These are phyloP conservation scores for Mycena crocata DNA, from an alignment of 768 basidiomycete genomes.

Conservation along the genomic window DNA sequence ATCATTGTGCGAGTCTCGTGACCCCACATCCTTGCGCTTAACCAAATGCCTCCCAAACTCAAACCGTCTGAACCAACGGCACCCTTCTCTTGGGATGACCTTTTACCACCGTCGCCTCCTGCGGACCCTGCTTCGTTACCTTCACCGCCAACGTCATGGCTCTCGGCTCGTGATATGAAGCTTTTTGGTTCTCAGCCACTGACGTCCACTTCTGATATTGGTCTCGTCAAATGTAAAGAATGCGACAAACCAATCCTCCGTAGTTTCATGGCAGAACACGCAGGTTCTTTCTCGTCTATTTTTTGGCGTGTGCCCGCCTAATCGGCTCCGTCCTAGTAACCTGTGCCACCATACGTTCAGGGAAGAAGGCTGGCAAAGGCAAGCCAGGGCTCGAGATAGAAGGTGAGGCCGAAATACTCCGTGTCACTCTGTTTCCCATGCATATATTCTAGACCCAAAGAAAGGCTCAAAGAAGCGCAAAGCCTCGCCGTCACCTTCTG, in stretches of 20 bases:
- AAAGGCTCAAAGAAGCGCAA: conserved; percentile 83
- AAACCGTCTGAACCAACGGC: conserved; percentile 58
- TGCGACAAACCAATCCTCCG: conserved; percentile 86
- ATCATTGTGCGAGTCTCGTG: too few species aligned
- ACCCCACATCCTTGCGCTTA: neutral
- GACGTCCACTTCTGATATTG: conserved; percentile 65
- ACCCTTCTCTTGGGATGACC: conserved; percentile 74
- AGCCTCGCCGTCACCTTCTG: conserved; percentile 77
- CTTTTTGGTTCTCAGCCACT: conserved; percentile 85
- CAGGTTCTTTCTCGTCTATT: conserved; percentile 59
- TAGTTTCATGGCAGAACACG: conserved; percentile 80
- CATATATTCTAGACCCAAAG: conserved; percentile 45
- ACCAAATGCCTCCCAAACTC: conserved; percentile 59
- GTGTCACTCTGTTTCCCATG: conserved; percentile 22
- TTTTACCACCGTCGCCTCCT: conserved; percentile 51
- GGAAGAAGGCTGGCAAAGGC: conserved; percentile 66
- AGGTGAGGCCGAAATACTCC: conserved; percentile 44
- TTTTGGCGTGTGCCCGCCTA: neutral
- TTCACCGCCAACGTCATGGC: conserved; percentile 87
- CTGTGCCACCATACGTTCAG: conserved; percentile 70
- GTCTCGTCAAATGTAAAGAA: conserved; percentile 80
- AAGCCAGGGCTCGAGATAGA: conserved; percentile 60
- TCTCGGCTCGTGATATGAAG: conserved; percentile 89
- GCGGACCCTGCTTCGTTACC: conserved; percentile 58
- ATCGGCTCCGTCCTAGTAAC: conserved; percentile 54